Evolutionary conservation across 345 rosid genomes (phyloP).

Genomic region (Melaleuca quinquenervia): DNA sequence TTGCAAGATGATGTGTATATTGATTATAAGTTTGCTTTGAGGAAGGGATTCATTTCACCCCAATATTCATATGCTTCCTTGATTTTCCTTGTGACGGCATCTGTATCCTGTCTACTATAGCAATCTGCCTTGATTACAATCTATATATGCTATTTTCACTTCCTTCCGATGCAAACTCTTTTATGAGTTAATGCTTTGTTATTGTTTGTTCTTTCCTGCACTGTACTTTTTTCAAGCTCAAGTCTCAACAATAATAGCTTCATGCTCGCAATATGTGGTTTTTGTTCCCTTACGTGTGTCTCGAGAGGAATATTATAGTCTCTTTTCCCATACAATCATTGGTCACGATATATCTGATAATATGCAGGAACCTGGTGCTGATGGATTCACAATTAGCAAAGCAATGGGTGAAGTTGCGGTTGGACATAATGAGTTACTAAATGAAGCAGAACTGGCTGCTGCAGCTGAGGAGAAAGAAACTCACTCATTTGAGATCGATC

Average conservation of each 20-base stretch:
- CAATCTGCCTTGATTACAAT: neutral
- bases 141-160: neutral
- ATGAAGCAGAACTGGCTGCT: slow-evolving; percentile 87
- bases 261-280: neutral
- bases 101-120: neutral
- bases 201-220: neutral
- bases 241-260: neutral
- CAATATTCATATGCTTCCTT: neutral
- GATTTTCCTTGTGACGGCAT: neutral
- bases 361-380: slow-evolving; percentile 33
- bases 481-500: slow-evolving; percentile 84
- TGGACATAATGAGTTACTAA: slow-evolving; percentile 58
- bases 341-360: neutral
- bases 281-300: neutral
- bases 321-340: neutral
- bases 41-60: neutral
- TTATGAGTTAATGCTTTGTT: neutral
- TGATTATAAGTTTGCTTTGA: neutral
- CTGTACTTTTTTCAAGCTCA: neutral
- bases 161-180: neutral
- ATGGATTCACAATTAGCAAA: slow-evolving; percentile 65
- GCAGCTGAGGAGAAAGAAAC: slow-evolving; percentile 91
- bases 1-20: neutral
- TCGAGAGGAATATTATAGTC: neutral
- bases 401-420: slow-evolving; percentile 59